Conservation (phyloP, 257 asterid species). For the Cordia subcordata region DNA sequence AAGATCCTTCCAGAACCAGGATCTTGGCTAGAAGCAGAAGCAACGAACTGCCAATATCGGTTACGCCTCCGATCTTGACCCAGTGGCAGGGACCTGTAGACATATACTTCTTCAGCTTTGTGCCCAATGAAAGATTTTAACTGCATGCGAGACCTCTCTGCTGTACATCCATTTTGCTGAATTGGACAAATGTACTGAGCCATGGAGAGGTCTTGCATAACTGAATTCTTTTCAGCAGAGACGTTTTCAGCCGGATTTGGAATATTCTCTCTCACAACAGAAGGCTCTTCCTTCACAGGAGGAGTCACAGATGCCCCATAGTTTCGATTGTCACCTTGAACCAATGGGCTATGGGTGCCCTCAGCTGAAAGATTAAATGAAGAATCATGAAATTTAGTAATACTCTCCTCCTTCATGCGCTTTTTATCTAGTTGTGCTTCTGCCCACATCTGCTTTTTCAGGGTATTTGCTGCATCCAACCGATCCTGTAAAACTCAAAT, state of each 20-base stretch:
- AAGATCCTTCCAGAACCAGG: conserved; percentile 95
- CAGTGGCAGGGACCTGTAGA: conserved; percentile 87
- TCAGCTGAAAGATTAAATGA: conserved; percentile 50
- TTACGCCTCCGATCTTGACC: conserved; percentile 97
- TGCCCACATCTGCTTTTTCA: conserved; percentile 98
- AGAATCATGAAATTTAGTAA: conserved; percentile 54
- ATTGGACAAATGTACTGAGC: conserved; percentile 9
- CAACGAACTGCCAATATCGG: conserved; percentile 91
- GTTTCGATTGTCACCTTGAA: conserved; percentile 34
- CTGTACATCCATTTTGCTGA: conserved; percentile 57
- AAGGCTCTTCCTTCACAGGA: conserved; percentile 50
- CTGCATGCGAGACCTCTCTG: conserved; percentile 92
- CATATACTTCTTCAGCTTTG: conserved; percentile 81
- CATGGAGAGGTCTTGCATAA: conserved; percentile 27
- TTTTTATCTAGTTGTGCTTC: conserved; percentile 90
- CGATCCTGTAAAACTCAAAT: conserved; percentile 65
- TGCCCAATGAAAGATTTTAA: conserved; percentile 86
- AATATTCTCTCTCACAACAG: conserved; percentile 39
- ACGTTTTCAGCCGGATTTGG: conserved; percentile 31
- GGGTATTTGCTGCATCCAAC: conserved; percentile 81
- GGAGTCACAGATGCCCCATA: conserved; percentile 30
- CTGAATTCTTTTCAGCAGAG: conserved; percentile 23
- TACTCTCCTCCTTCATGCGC: conserved; percentile 75
- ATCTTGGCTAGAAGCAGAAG: conserved; percentile 78
- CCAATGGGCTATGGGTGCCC: conserved; percentile 61